phyloP scores from a whole-genome alignment of 345 rosid species.

The Ceriops tagal region DNA sequence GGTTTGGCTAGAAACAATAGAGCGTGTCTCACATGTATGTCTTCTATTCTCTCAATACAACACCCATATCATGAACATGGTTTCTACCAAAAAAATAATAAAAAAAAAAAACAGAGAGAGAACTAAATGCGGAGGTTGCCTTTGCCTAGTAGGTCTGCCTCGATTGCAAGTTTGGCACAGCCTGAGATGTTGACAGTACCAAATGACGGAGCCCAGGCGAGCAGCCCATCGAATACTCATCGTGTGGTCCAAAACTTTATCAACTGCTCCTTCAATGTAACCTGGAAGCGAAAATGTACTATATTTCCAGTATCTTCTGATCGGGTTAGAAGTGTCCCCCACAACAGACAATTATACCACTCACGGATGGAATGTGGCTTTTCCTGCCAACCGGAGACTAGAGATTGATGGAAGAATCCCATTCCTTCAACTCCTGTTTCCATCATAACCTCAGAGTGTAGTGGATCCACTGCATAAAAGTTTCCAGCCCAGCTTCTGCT shows the following conservation, averaged over 20 bases:
- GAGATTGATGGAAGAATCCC: constrained; percentile 9
- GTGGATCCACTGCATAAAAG: constrained; percentile 13
- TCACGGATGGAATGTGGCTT: constrained; percentile 39
- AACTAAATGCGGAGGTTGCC: constrained; percentile 8
- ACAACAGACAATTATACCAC: constrained; percentile 20
- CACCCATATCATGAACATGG: too few species aligned
- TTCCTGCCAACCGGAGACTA: constrained; percentile 2
- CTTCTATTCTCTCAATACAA: too few species aligned
- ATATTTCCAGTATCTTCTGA: neutral
- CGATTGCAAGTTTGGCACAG: constrained; percentile 20
- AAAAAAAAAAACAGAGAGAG: too few species aligned
- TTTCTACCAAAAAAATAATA: too few species aligned
- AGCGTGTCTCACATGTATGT: neutral
- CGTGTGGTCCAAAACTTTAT: constrained; percentile 18
- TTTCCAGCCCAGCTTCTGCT: neutral
- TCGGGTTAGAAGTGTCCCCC: neutral
- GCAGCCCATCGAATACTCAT: constrained; percentile 38
- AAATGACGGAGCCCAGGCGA: constrained; percentile 17
- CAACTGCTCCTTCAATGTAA: neutral
- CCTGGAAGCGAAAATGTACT: neutral
- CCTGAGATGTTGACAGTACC: constrained; percentile 20
- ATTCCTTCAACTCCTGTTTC: constrained; percentile 6
- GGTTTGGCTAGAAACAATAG: neutral
- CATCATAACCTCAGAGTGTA: neutral
- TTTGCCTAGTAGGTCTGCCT: constrained; percentile 4